Percentiles rank a stretch among this genome's conserved stretches.
phyloP scores from a whole-genome alignment of 257 asterid genomes.

The Euphrasia confusa region DNA sequence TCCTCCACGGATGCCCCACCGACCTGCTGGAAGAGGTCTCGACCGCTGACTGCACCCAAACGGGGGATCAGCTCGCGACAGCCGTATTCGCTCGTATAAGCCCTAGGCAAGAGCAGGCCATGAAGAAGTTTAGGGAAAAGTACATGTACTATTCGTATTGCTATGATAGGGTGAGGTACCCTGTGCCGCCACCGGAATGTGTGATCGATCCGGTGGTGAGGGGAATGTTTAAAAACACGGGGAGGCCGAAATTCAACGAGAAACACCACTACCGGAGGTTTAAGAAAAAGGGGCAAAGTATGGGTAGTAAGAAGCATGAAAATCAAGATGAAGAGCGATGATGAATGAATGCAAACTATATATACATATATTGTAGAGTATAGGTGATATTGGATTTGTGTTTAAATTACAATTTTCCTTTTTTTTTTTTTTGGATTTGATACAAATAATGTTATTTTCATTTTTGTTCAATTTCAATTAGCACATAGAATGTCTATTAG shows the following conservation, averaged over 20 bases:
- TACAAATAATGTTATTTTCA: neutral
- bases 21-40: conserved; percentile 64
- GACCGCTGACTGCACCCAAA: conserved; percentile 26
- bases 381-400: conserved; percentile 21
- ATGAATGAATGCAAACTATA: neutral
- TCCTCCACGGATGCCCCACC: conserved; percentile 66
- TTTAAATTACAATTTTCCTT: neutral
- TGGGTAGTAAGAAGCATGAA: conserved; percentile 33
- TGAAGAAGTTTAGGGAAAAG: conserved; percentile 54
- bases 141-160: conserved; percentile 81
- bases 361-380: conserved; percentile 6
- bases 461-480: too few species aligned
- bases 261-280: conserved; percentile 36
- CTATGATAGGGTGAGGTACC: conserved; percentile 57
- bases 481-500: too few species aligned
- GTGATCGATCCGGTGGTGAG: conserved; percentile 47
- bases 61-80: conserved; percentile 30
- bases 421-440: neutral
- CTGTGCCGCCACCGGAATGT: conserved; percentile 64
- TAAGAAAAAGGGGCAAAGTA: conserved; percentile 38
- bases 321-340: conserved; percentile 39
- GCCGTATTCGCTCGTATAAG: conserved; percentile 36
- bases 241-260: conserved; percentile 49
- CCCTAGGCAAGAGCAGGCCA: conserved; percentile 45
- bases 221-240: conserved; percentile 52